A percentile compares a stretch with the other conserved stretches of the same genome.
Conservation (phyloP, 2,329 filamentous ascomycete genomes). For the Davidsoniella eucalypti region DNA sequence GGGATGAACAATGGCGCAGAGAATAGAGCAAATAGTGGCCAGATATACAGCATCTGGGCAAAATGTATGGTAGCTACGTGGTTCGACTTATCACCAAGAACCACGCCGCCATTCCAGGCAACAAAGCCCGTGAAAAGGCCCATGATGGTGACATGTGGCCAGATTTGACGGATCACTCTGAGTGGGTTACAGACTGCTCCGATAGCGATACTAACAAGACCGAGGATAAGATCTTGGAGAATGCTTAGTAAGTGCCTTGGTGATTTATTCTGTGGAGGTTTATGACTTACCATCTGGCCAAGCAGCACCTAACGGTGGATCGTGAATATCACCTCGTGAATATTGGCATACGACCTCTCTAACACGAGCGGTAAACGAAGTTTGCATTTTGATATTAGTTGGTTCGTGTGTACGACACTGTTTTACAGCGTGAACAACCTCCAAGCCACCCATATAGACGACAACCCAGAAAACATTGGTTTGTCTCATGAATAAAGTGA, state of each 20-base stretch:
- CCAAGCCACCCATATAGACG: slow-evolving; percentile 51
- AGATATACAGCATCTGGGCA: slow-evolving; percentile 88
- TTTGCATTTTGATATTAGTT: slow-evolving; percentile 9
- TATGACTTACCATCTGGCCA: slow-evolving; percentile 25
- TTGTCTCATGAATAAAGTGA: slow-evolving; percentile 65
- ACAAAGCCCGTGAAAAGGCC: slow-evolving; percentile 58
- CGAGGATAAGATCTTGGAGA: slow-evolving; percentile 29
- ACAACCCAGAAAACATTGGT: slow-evolving; percentile 96
- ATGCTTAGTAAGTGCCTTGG: slow-evolving; percentile 19
- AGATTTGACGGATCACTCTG: slow-evolving; percentile 30
- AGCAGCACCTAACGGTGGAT: slow-evolving; percentile 30
- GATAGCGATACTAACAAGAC: slow-evolving; percentile 45
- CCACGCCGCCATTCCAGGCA: slow-evolving; percentile 75
- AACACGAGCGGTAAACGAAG: slow-evolving; percentile 21
- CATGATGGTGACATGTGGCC: slow-evolving; percentile 48
- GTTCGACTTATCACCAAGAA: slow-evolving; percentile 91
- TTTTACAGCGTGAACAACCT: slow-evolving; percentile 36
- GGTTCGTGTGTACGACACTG: slow-evolving; percentile 18
- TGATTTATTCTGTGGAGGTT: not conserved
- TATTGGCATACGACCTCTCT: slow-evolving; percentile 27
- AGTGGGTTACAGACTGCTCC: slow-evolving; percentile 35
- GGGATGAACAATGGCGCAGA: slow-evolving; percentile 61
- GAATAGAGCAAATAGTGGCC: slow-evolving; percentile 81
- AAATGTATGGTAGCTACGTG: slow-evolving; percentile 80
- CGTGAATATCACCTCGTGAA: slow-evolving; percentile 37